A percentile compares a stretch with the other conserved stretches of the same genome.
phyloP scores from a whole-genome alignment of 805 yeast genomes.

The Wickerhamomyces queroliae region DNA sequence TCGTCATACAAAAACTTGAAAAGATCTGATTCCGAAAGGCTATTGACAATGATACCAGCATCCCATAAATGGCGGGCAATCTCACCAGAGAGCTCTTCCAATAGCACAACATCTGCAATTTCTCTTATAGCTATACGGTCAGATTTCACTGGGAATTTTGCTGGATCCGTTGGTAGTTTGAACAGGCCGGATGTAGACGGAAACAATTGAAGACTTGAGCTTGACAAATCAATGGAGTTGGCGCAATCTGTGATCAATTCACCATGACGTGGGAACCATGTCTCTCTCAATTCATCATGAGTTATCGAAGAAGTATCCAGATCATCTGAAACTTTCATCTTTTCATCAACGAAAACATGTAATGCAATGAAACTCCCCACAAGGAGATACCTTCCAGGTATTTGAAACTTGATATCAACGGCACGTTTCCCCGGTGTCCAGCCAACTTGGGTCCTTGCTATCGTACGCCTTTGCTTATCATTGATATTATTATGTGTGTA shows the following conservation, averaged over 20 bases:
- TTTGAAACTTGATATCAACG: conserved; percentile 3
- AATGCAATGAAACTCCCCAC: conserved; percentile 10
- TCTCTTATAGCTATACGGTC: conserved; percentile 13
- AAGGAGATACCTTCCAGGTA: background rate
- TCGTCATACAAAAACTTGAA: conserved; percentile 4
- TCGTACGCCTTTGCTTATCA: background rate
- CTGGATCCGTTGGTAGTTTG: conserved; percentile 7
- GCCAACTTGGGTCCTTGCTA: conserved; percentile 1
- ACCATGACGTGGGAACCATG: conserved; percentile 8
- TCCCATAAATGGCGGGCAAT: conserved; percentile 41
- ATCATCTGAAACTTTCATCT: conserved; percentile 4
- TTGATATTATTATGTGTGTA: background rate
- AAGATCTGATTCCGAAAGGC: conserved; percentile 4
- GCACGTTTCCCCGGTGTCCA: conserved; percentile 20
- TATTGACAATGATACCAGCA: conserved; percentile 25
- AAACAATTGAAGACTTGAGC: conserved; percentile 14
- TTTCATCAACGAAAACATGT: conserved; percentile 5
- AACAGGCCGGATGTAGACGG: too few species aligned
- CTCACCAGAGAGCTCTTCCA: conserved; percentile 33
- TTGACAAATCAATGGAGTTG: conserved; percentile 1
- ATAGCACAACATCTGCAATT: conserved; percentile 9
- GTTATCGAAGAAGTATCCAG: conserved; percentile 6
- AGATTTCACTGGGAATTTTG: conserved; percentile 12
- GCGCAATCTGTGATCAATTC: conserved; percentile 4
- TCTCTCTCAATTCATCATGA: conserved; percentile 8